Conservation (phyloP, 2,329 filamentous ascomycete genomes). For the Fonsecaea nubica region DNA sequence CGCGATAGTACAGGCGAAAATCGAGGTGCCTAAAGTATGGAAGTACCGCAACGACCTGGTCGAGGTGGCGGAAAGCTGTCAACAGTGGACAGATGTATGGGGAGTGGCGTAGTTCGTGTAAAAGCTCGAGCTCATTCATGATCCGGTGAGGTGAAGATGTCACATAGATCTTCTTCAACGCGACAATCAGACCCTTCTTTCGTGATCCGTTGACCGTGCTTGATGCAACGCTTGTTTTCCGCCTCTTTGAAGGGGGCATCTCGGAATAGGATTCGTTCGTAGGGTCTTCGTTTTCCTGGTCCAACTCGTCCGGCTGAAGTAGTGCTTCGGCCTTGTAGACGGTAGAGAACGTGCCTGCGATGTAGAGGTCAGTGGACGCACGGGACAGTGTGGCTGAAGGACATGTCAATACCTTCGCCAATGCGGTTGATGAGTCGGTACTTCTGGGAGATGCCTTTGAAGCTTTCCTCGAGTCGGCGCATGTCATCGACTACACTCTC, state of each 20-base stretch:
- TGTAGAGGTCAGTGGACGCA: slow-evolving; percentile 24
- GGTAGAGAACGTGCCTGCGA: slow-evolving; percentile 91
- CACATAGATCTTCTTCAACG: slow-evolving; percentile 99
- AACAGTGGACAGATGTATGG: slow-evolving; percentile 91
- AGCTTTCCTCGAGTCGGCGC: slow-evolving; percentile 78
- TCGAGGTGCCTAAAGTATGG: slow-evolving; percentile 96
- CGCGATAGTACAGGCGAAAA: slow-evolving; percentile 88
- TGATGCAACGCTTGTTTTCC: slow-evolving; percentile 47
- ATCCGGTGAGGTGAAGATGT: slow-evolving; percentile 93
- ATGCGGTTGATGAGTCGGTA: slow-evolving; percentile 96
- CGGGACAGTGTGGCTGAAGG: slow-evolving; percentile 23
- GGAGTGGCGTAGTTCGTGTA: slow-evolving; percentile 84
- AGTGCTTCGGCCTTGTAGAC: slow-evolving; percentile 98
- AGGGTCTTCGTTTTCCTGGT: slow-evolving; percentile 84
- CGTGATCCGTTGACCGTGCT: slow-evolving; percentile 41
- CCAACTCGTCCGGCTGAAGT: slow-evolving; percentile 74
- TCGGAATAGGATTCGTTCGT: slow-evolving; percentile 69
- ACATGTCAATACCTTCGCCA: slow-evolving; percentile 75
- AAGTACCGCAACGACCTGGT: slow-evolving; percentile 92
- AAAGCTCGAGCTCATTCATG: slow-evolving; percentile 91
- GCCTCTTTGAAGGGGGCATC: slow-evolving; percentile 70
- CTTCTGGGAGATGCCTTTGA: slow-evolving; percentile 80
- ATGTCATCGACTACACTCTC: slow-evolving; percentile 79
- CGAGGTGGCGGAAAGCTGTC: slow-evolving; percentile 91
- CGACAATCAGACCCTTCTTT: slow-evolving; percentile 76